Percentiles rank a stretch among this genome's conserved stretches.
Evolutionary conservation across 352 stramenopile species (phyloP).

Genomic region (Pythium vanterpoolii): DNA sequence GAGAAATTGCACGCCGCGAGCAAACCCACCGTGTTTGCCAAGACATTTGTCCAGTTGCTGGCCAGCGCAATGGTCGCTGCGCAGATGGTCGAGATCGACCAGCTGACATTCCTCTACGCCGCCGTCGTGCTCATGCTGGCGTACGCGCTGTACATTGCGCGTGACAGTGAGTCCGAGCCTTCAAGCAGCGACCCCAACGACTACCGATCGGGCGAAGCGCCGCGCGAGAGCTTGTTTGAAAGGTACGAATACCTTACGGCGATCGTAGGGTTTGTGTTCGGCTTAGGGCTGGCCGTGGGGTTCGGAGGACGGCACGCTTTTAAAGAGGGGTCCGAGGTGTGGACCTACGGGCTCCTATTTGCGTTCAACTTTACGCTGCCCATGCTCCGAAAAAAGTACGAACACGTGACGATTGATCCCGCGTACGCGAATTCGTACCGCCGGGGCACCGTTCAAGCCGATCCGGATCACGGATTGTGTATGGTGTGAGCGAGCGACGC

Average conservation of each 20-base stretch:
- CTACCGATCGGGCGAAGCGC: background rate
- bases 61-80: slow-evolving; percentile 2
- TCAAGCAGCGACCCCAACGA: background rate
- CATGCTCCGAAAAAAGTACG: background rate
- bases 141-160: background rate
- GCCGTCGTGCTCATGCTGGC: background rate
- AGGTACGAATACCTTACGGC: background rate
- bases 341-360: background rate
- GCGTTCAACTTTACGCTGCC: background rate
- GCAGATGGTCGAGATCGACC: background rate
- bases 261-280: background rate
- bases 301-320: background rate
- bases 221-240: background rate
- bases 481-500: background rate
- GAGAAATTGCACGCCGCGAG: background rate
- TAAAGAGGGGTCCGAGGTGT: background rate
- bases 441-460: background rate
- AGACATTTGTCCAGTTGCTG: background rate
- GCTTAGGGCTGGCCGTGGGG: background rate
- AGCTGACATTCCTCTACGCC: background rate
- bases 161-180: background rate
- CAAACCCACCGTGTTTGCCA: background rate
- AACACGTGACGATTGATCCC: background rate
- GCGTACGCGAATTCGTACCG: background rate
- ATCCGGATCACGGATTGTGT: background rate